A percentile compares a stretch with the other conserved stretches of the same genome.
phyloP scores from a whole-genome alignment of 2,329 filamentous ascomycete species.

The Cladosporium colombiae region DNA sequence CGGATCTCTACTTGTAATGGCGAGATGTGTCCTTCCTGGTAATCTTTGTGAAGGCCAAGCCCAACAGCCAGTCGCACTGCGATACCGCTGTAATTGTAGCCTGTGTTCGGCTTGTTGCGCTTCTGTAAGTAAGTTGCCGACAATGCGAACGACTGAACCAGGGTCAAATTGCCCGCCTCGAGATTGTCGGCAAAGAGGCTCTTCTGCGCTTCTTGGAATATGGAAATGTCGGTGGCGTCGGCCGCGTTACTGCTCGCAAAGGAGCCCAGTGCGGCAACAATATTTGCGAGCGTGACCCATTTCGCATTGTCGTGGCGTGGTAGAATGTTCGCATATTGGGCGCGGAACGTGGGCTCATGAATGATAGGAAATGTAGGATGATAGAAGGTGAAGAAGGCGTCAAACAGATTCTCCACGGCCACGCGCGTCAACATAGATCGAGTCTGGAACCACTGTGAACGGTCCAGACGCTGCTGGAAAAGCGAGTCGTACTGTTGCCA shows the following conservation, averaged over 20 bases:
- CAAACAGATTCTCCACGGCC: conserved; percentile 17
- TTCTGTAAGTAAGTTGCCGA: conserved; percentile 54
- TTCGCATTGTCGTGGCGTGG: conserved; percentile 12
- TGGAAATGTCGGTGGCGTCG: conserved; percentile 16
- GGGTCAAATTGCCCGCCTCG: conserved; percentile 11
- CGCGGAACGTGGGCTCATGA: conserved; percentile 16
- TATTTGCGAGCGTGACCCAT: conserved; percentile 16
- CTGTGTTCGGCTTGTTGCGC: conserved; percentile 53
- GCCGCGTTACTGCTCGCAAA: conserved; percentile 13
- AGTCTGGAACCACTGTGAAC: conserved; percentile 11
- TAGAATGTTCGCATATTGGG: conserved; percentile 3
- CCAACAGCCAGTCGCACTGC: conserved; percentile 54
- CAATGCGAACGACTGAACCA: conserved; percentile 25
- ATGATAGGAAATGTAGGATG: conserved; percentile 17
- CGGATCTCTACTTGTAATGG: conserved; percentile 14
- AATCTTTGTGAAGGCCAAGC: conserved; percentile 52
- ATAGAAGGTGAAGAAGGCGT: conserved; percentile 18
- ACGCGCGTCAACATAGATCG: conserved; percentile 15
- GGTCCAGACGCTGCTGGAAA: conserved; percentile 15
- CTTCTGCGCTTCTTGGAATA: conserved; percentile 18
- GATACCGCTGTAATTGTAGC: conserved; percentile 55
- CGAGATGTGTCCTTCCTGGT: conserved; percentile 12
- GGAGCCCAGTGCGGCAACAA: conserved; percentile 13
- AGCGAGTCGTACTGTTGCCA: conserved; percentile 14
- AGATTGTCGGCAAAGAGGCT: conserved; percentile 14